Conservation (phyloP, 1,284 basidiomycete species). For the Melampsora americana region DNA sequence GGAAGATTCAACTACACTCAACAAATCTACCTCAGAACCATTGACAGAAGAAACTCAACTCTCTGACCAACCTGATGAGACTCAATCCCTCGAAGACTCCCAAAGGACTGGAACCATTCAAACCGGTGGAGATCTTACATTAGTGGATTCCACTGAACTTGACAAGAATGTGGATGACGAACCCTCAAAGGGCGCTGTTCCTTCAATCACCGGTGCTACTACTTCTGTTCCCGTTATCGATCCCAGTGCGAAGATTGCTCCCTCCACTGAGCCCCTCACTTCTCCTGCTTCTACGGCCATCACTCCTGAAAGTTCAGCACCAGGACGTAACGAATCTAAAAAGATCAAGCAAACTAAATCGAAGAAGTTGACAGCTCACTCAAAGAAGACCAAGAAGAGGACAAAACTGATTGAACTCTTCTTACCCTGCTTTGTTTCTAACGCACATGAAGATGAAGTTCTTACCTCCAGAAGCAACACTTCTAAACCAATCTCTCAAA, state of each 20-base stretch:
- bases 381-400: conserved; percentile 20
- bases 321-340: too few relatives aligned
- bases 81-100: neutral
- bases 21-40: neutral
- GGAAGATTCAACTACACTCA: neutral
- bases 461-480: neutral
- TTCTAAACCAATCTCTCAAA: neutral
- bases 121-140: neutral
- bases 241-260: neutral
- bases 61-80: neutral
- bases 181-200: neutral
- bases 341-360: neutral
- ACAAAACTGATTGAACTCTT: conserved; percentile 27
- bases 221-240: neutral
- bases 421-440: conserved; percentile 26
- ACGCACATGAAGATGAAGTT: conserved; percentile 3
- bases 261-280: too few relatives aligned
- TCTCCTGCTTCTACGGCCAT: neutral
- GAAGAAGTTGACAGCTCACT: neutral
- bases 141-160: neutral
- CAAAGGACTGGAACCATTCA: too few relatives aligned
- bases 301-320: neutral
- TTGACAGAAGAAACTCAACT: neutral
- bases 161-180: neutral
- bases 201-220: neutral